Evolutionary conservation across 2,329 filamentous ascomycete genomes (phyloP), one percentile per base, ranked within the genome.

Genomic region (Fusarium agapanthi): DNA sequence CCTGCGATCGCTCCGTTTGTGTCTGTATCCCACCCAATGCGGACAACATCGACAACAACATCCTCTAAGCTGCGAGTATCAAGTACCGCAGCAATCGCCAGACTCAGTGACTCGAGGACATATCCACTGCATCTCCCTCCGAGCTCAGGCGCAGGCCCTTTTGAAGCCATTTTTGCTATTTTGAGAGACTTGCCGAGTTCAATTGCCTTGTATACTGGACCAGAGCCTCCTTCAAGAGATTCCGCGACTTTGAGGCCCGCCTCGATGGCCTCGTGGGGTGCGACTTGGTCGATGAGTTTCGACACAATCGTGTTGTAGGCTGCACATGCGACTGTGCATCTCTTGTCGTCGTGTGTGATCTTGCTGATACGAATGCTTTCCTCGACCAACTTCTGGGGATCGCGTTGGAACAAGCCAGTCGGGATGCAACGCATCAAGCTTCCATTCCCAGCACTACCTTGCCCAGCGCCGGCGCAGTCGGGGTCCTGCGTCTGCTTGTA

Each of bases 391-490:
- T 65, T 75, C 3, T 77, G 71, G 5, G 54, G 56, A 16, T 81
- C 78, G 1, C 20, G 26, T 35, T 79, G 78, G 56, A 86, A 85
- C 20, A 86, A 71, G 0, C 77, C 85, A 1, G 84, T 86, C 0
- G 85, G 81, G 3, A 86, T 78, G 67, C 85, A 86, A 7, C 85
- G 79, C 85, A 86, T 86, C 67, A 87, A 71, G 40, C 81, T 84
- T 9, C 85, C 84, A 59, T 87, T 86, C 20, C 85, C 85, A 2
- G 83, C 82, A 12, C 71, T 73, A 7, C 81, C 83, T 5, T 69
- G 51, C 0, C 84, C 85, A 0, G 83, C 82, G 8, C 85, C 85
- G 1, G 79, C 78, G 0, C 50, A 75, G 6, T 70, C 71, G 1
- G 72, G 71, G 15, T 74, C 65, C 26, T 68, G 43, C 0, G 74